Evolutionary conservation across 2,329 filamentous ascomycete species (phyloP).

Genomic region (Fusarium denticulatum): DNA sequence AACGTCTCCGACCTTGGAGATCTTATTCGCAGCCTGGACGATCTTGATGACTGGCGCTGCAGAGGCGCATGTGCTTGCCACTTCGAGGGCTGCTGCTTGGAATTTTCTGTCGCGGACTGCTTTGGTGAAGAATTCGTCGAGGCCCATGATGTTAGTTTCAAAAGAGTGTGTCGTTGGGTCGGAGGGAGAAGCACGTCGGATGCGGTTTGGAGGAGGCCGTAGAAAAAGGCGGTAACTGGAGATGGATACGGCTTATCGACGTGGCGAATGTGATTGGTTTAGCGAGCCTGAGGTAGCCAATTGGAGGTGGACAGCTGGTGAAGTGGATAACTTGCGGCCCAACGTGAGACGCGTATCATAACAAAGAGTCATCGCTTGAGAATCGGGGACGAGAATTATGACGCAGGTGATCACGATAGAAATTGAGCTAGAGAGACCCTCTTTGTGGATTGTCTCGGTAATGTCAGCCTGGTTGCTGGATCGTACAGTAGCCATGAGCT

Average conservation of each 20-base stretch:
- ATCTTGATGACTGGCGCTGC: conserved; percentile 36
- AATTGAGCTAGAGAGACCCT: not conserved
- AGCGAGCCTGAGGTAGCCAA: not conserved
- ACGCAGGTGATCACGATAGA: not conserved
- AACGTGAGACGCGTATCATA: conserved; percentile 20
- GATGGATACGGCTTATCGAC: conserved; percentile 23
- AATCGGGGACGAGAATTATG: not conserved
- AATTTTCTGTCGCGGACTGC: conserved; percentile 25
- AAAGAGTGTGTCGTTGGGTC: not conserved
- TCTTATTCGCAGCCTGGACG: conserved; percentile 41
- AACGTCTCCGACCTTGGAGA: conserved; percentile 39
- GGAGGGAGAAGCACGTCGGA: not conserved
- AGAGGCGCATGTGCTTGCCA: conserved; percentile 23
- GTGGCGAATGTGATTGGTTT: not conserved
- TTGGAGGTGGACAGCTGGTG: conserved; percentile 23
- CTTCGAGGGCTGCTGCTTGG: conserved; percentile 24
- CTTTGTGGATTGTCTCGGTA: not conserved
- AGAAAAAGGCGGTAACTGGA: conserved; percentile 30
- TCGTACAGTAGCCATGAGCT: not conserved
- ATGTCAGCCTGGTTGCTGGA: not conserved
- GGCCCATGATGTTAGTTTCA: conserved; percentile 16
- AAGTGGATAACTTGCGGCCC: conserved; percentile 18
- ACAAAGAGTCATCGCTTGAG: not conserved
- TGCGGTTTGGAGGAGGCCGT: conserved; percentile 1
- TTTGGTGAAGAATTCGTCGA: conserved; percentile 22